Conservation (phyloP, 257 asterid species). For the Penstemon eatonii region DNA sequence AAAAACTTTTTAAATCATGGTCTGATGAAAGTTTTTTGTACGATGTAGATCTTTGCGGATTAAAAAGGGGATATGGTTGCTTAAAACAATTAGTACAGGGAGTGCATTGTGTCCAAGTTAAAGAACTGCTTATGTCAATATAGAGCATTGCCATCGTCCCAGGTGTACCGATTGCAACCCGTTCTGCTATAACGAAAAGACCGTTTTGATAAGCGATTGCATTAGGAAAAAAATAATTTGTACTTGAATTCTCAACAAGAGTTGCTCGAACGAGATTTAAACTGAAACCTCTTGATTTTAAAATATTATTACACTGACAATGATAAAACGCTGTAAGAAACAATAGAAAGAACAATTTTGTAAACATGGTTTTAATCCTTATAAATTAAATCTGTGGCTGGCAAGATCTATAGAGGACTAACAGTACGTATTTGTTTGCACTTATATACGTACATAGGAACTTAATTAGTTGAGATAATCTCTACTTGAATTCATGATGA, state of each 20-base stretch:
- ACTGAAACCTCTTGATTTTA: conserved; percentile 7
- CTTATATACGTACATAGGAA: too few relatives aligned
- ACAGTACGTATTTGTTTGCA: too few relatives aligned
- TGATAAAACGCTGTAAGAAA: too few relatives aligned
- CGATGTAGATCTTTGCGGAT: conserved; percentile 4
- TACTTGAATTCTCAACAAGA: background rate
- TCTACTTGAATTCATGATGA: too few relatives aligned
- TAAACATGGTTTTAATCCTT: too few relatives aligned
- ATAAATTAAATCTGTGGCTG: too few relatives aligned
- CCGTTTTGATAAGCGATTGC: background rate
- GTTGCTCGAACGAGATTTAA: conserved; percentile 11
- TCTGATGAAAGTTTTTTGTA: conserved; percentile 2
- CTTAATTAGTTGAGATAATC: too few relatives aligned
- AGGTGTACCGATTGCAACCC: conserved; percentile 13
- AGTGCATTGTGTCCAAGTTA: conserved; percentile 20
- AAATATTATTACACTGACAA: too few relatives aligned
- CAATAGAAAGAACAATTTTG: too few relatives aligned
- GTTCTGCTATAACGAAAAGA: conserved; percentile 3
- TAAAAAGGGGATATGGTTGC: conserved; percentile 16
- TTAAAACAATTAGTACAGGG: conserved; percentile 19
- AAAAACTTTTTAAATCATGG: background rate
- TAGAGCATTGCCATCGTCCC: background rate
- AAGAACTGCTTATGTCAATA: conserved; percentile 6
- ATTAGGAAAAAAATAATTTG: background rate
- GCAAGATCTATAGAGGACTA: too few relatives aligned